These are phyloP conservation scores for Kappamyces sp. DNA, from an alignment of 192 early-diverging fungal species.

Conservation along the genomic window DNA sequence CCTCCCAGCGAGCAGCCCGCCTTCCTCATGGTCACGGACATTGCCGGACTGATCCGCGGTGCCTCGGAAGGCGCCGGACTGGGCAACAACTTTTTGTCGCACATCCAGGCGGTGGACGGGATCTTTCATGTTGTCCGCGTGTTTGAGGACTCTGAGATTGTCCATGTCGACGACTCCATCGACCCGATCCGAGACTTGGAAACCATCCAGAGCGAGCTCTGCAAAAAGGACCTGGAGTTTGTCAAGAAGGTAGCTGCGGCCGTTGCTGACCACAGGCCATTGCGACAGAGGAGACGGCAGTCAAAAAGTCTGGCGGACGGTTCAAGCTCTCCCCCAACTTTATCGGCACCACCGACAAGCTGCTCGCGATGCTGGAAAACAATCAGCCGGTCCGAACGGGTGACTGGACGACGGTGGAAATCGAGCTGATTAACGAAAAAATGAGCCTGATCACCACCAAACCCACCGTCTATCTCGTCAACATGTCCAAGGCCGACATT, in stretches of 20 bases:
- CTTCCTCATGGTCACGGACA: constrained; percentile 87
- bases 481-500: constrained; percentile 82
- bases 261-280: constrained; percentile 13
- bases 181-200: constrained; percentile 88
- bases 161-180: constrained; percentile 61
- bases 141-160: constrained; percentile 79
- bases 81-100: constrained; percentile 89
- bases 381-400: constrained; percentile 85
- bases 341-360: constrained; percentile 48
- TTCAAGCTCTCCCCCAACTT: constrained; percentile 39
- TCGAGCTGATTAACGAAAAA: constrained; percentile 81
- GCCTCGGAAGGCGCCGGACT: constrained; percentile 38
- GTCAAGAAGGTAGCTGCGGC: constrained; percentile 39
- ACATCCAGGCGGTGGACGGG: constrained; percentile 60
- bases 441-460: constrained; percentile 67
- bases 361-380: constrained; percentile 59
- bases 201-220: constrained; percentile 89
- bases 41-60: constrained; percentile 86
- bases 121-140: constrained; percentile 52
- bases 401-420: constrained; percentile 84
- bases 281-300: constrained; percentile 36
- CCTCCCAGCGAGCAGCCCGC: constrained; percentile 47
- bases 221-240: constrained; percentile 89
- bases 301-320: constrained; percentile 36
- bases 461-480: constrained; percentile 63